Evolutionary conservation across 2,329 filamentous ascomycete species (phyloP), one percentile per base, ranked within the genome.

Genomic region (Fusarium neocosmosporiellum): DNA sequence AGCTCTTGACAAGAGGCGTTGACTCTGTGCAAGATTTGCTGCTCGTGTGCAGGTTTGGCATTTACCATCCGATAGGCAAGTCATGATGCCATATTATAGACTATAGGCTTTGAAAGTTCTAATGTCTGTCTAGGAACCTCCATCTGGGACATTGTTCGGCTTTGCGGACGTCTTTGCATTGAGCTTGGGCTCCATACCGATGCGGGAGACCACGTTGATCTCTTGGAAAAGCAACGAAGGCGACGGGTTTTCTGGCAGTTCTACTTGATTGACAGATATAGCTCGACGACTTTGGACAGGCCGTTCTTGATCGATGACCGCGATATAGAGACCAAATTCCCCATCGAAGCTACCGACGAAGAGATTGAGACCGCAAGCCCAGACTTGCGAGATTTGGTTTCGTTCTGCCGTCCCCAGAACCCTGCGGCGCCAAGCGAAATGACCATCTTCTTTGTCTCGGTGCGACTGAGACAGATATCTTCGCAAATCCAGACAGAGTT

Each of bases 401-500:
- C 57, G 0, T 33, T 55, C 2, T 22, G 18, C 1, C 41, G 24
- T 2, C 55, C 34, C 6, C 67, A 9, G 1, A 63, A 46, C 63
- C 8, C 7, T 59, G 2, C 5, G 50, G 0, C 41, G 50, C 66
- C 55, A 4, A 74, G 69, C 1, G 68, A 73, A 39, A 62, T 73
- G 55, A 67, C 70, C 0, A 76, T 85, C 0, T 84, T 86, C 55
- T 77, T 85, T 5, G 75, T 80, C 5, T 82, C 78, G 29, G 76
- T 86, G 2, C 72, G 78, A 13, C 72, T 86, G 4, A 77, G 85
- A 3, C 78, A 79, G 39, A 83, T 86, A 7, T 83, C 83, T 0
- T 86, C 84, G 0, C 76, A 75, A 2, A 83, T 84, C 2, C 80
- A 83, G 46, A 74, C 71, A 0, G 77, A 77, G 24, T 81, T 80